Percentiles rank a stretch among this genome's conserved stretches.
phyloP scores from a whole-genome alignment of 352 stramenopile species.

The Globisporangium rhizosaccharum region DNA sequence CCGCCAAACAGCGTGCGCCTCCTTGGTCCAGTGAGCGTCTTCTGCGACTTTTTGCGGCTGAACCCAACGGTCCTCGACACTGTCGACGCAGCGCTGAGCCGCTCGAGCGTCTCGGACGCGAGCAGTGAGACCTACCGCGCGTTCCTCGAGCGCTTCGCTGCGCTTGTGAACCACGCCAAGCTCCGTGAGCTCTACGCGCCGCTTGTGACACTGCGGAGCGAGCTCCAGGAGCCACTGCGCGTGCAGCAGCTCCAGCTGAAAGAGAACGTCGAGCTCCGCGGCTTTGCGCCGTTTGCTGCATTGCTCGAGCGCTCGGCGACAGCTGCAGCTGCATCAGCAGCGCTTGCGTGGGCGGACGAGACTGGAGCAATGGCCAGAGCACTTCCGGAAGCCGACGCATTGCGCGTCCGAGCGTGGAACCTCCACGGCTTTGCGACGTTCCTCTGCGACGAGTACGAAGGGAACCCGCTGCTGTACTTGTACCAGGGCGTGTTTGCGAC shows the following conservation, averaged over 20 bases:
- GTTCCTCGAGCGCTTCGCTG: constrained; percentile 44
- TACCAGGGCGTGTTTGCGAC: constrained; percentile 35
- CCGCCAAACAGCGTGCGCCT: constrained; percentile 27
- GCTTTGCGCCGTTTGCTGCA: constrained; percentile 49
- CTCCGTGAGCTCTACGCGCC: constrained; percentile 35
- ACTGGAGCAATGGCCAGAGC: constrained; percentile 8
- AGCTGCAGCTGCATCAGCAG: background rate
- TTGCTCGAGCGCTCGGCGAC: constrained; percentile 13
- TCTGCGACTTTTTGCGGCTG: constrained; percentile 56
- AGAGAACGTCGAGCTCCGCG: constrained; percentile 66
- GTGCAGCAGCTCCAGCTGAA: constrained; percentile 55
- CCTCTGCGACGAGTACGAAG: constrained; percentile 55
- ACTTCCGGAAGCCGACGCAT: constrained; percentile 37
- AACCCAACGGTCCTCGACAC: constrained; percentile 43
- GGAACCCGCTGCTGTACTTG: constrained; percentile 50
- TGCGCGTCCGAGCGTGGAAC: constrained; percentile 57
- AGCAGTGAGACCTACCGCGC: constrained; percentile 17
- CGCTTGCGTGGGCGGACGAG: constrained; percentile 23
- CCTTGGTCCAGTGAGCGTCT: constrained; percentile 52
- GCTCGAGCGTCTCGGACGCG: background rate
- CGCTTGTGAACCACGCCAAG: constrained; percentile 51
- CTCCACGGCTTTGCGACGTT: constrained; percentile 51
- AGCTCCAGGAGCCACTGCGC: constrained; percentile 18
- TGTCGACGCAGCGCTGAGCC: constrained; percentile 24
- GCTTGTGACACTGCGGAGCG: constrained; percentile 19